These are phyloP conservation scores for Aspergillus nanangensis DNA, from an alignment of 495 filamentous ascomycete species.

Conservation along the genomic window DNA sequence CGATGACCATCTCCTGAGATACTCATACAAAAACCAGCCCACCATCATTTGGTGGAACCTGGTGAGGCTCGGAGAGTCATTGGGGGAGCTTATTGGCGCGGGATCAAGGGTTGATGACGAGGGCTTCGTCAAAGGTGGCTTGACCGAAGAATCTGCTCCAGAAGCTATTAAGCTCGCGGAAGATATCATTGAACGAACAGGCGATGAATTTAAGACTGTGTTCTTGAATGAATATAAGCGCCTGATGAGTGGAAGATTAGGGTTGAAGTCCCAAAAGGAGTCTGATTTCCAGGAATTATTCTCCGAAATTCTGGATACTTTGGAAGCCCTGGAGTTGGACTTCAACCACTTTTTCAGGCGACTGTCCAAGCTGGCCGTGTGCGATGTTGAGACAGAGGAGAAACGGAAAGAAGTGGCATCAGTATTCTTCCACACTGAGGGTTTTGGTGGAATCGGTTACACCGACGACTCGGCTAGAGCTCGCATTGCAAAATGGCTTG, in stretches of 20 bases:
- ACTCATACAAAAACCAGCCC: constrained; percentile 90
- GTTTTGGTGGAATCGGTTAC: constrained; percentile 48
- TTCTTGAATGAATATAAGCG: constrained; percentile 84
- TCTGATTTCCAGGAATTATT: constrained; percentile 75
- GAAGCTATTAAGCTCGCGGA: constrained; percentile 77
- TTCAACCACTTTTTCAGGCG: constrained; percentile 90
- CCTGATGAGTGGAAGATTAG: constrained; percentile 73
- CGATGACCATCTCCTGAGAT: constrained; percentile 82
- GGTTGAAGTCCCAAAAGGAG: constrained; percentile 59
- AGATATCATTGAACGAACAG: constrained; percentile 66
- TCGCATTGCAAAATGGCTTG: constrained; percentile 71
- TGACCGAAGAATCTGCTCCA: constrained; percentile 59
- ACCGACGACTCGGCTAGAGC: constrained; percentile 57
- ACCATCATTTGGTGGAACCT: constrained; percentile 99
- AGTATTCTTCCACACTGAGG: constrained; percentile 68
- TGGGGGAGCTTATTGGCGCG: constrained; percentile 82
- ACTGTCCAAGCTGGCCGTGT: constrained; percentile 54
- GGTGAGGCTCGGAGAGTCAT: constrained; percentile 82
- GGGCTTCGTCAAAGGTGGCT: constrained; percentile 65
- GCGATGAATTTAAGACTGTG: constrained; percentile 80
- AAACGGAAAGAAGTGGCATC: constrained; percentile 52
- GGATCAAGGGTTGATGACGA: constrained; percentile 63
- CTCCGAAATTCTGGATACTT: constrained; percentile 72
- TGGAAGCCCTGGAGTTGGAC: constrained; percentile 77
- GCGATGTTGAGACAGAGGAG: constrained; percentile 56